A percentile compares a stretch with the other conserved stretches of the same genome.
These are phyloP conservation scores for Hymenoscyphus albidus DNA, from an alignment of 2,329 filamentous ascomycete genomes.

Conservation along the genomic window DNA sequence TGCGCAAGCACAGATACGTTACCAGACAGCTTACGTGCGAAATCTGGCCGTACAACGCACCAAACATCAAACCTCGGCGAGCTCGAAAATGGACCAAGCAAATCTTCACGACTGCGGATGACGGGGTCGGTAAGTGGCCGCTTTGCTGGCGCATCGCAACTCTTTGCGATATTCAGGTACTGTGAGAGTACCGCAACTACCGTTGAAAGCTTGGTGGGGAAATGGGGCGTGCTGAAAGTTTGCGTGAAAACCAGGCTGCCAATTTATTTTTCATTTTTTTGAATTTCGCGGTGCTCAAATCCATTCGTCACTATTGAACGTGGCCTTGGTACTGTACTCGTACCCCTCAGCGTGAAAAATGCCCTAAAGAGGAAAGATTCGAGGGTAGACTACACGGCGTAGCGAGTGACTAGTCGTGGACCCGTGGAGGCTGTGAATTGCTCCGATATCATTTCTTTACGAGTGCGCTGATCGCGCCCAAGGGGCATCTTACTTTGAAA, in stretches of 20 bases:
- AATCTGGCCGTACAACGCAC: constrained; percentile 3
- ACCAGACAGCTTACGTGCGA: constrained; percentile 16
- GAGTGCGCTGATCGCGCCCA: background rate
- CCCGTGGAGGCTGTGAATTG: background rate
- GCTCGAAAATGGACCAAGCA: constrained; percentile 1
- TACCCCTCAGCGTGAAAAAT: constrained; percentile 9
- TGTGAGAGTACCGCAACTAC: constrained; percentile 8
- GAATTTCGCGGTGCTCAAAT: background rate
- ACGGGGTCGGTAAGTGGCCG: constrained; percentile 1
- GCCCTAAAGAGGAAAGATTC: background rate
- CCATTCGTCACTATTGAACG: constrained; percentile 13
- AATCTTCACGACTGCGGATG: constrained; percentile 12
- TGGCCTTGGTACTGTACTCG: constrained; percentile 3
- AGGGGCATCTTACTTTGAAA: background rate
- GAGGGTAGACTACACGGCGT: background rate
- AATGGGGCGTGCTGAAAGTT: constrained; percentile 17
- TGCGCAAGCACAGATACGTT: constrained; percentile 18
- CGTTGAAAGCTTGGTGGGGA: background rate
- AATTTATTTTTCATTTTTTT: constrained; percentile 8
- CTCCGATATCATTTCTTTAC: background rate
- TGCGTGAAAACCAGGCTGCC: constrained; percentile 16
- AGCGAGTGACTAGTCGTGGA: constrained; percentile 1
- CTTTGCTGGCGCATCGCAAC: background rate
- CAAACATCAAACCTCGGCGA: constrained; percentile 1
- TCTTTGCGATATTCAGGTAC: background rate